Conservation (phyloP, 305 asterid species). For the Plantago coronopus region DNA sequence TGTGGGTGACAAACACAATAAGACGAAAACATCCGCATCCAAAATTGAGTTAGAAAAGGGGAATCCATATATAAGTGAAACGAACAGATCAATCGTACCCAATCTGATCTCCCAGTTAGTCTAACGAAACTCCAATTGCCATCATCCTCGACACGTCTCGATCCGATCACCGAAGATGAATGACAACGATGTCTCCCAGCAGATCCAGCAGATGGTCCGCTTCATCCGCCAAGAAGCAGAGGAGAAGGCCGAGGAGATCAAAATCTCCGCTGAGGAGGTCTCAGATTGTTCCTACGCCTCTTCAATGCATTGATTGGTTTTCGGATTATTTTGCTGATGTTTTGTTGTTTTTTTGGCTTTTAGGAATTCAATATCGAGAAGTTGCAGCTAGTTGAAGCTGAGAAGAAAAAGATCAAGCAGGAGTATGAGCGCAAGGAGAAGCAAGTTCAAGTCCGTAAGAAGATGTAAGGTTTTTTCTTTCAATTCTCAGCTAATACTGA, state of each 20-base stretch:
- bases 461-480: slow-evolving; percentile 31
- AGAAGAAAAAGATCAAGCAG: slow-evolving; percentile 64
- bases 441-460: slow-evolving; percentile 56
- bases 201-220: slow-evolving; percentile 99
- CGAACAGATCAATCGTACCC: too few relatives aligned
- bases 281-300: background rate
- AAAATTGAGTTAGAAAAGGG: background rate
- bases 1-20: background rate
- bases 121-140: background rate
- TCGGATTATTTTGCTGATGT: slow-evolving; percentile 6
- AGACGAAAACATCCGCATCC: background rate
- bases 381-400: slow-evolving; percentile 67
- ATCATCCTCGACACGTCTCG: background rate
- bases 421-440: slow-evolving; percentile 67
- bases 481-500: slow-evolving; percentile 1
- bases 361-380: slow-evolving; percentile 71
- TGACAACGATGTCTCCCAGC: slow-evolving; percentile 89
- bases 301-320: background rate
- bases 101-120: background rate
- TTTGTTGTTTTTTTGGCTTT: slow-evolving; percentile 7
- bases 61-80: too few relatives aligned
- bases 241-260: slow-evolving; percentile 93
- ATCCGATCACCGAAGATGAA: slow-evolving; percentile 44
- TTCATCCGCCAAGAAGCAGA: slow-evolving; percentile 98
- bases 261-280: slow-evolving; percentile 91